Base-by-base conservation (phyloP, 2,329 filamentous ascomycete species). In the Alternaria postmessia region DNA sequence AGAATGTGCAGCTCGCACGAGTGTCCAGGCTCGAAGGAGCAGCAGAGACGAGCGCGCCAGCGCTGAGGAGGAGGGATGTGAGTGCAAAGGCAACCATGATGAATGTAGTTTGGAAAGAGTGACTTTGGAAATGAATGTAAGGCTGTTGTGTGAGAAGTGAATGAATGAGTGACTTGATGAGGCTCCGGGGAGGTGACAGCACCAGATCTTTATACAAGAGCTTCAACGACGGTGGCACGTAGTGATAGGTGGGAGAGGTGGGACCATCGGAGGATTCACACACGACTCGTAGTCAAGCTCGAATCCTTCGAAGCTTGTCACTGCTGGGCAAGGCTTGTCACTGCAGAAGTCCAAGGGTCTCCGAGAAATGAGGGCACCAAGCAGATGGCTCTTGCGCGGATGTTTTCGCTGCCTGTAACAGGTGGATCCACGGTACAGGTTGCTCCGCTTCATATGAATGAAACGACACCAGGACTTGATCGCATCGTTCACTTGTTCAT, bases 1-100 rank as follows among this genome's bases (percentile, higher is more conserved):
- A 86, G 71, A 89, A 87, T 14, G 85, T 87, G 75, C 87, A 89
- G 59, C 76, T 74, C n/a, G 75, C 72, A 55, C 70, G 69, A 53
- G 65, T 58, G 43, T 69, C 63, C 38, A 75, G 69, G 43, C 72
- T 70, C n/a, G 74, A 62, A 46, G 73, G 74, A 36, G 69, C 70
- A 62, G 72, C 70, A 55, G 72, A 62, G 22, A 72, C 72, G 39
- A 76, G 70, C 55, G 72, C 70, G 51, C 72, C 67, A 67, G 73
- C 72, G 65, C 70, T 44, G 54, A 71, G 57, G 42, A 73, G 56
- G 51, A 70, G 61, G 57, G 63, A 70, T 55, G 63, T 51, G 11
- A 68, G 51, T 39, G 66, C 57, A 36, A 67, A 63, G 54, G 65
- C 69, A 62, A 70, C 65, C 69, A 70, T 72, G 59, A 18, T 69